A percentile compares a stretch with the other conserved stretches of the same genome.
phyloP scores from a whole-genome alignment of 2,329 filamentous ascomycete genomes.

The Bimuria novae-zelandiae region DNA sequence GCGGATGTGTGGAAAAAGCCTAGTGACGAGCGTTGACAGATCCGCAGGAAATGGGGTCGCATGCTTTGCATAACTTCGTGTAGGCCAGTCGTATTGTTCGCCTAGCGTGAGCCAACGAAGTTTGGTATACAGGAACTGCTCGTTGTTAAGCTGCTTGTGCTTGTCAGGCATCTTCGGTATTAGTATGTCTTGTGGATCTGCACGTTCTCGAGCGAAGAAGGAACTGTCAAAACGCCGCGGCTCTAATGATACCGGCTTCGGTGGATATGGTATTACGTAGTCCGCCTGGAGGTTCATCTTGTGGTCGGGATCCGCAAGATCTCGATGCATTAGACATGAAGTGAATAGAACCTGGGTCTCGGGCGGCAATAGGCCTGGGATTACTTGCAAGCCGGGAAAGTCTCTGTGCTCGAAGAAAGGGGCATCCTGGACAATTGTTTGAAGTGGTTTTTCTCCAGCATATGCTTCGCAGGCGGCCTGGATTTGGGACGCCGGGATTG shows the following conservation, averaged over 20 bases:
- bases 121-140: conserved; percentile 75
- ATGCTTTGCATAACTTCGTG: conserved; percentile 74
- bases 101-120: conserved; percentile 94
- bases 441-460: conserved; percentile 31
- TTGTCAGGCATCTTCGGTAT: conserved; percentile 69
- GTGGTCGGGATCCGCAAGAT: conserved; percentile 74
- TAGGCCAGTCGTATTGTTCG: conserved; percentile 96
- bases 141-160: conserved; percentile 74
- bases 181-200: conserved; percentile 28
- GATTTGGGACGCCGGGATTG: conserved; percentile 34
- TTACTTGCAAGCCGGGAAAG: conserved; percentile 67
- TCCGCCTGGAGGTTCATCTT: conserved; percentile 87
- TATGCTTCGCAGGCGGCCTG: conserved; percentile 38
- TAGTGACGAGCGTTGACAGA: conserved; percentile 68
- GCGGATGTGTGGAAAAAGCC: conserved; percentile 76
- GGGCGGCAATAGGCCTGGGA: conserved; percentile 76
- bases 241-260: conserved; percentile 41
- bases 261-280: conserved; percentile 69
- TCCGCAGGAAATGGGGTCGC: conserved; percentile 78
- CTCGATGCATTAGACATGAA: conserved; percentile 74
- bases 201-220: conserved; percentile 41
- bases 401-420: conserved; percentile 43
- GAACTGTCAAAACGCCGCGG: conserved; percentile 31
- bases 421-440: conserved; percentile 27
- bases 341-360: conserved; percentile 72